Base-by-base conservation (phyloP, 1,284 basidiomycete genomes). In the Fomes fomentarius region DNA sequence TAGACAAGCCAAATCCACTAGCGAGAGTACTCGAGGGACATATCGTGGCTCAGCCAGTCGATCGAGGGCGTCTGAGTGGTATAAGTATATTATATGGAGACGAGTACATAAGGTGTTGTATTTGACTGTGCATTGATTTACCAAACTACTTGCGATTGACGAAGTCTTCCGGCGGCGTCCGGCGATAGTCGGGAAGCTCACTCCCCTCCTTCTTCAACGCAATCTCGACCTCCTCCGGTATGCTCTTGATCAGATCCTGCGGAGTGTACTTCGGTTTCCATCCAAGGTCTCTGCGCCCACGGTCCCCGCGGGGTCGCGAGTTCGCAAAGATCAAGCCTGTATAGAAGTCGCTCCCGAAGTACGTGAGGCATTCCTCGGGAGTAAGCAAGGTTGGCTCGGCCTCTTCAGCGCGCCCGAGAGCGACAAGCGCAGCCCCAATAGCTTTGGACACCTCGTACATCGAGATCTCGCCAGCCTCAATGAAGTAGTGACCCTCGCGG, bases 401-500 rank as follows among this genome's bases (percentile, higher is more conserved):
- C 8, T 50, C 59, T 5, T 42, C 25, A 22, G 25, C 24, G 53
- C 66, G 9, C 67, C 70, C 11, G 66, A 51, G 12, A 14, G 57
- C 62, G n/a, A 64, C 60, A 4, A 76, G 60, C 0, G 66, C 65
- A 17, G 69, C 61, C 2, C 70, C 71, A 19, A 78, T 71, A 1
- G 67, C 66, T 52, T 70, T 65, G 4, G 66, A 63, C 10, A 76
- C 56, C 12, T 70, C 63, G 39, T 68, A 63, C 45, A 73, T 56
- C 4, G 54, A 64, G 47, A 75, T 68, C 52, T 78, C 75, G 26
- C 74, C 74, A 46, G 73, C 74, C 54, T 74, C 77, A 10, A 61
- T 73, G 61, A 79, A 77, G 60, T 78, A 79, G 56, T 71, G 78
- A 1, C 78, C 78, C 10, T 74, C 66, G 10, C 67, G 67, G 1